Evolutionary conservation across 2,329 filamentous ascomycete genomes (phyloP).

Genomic region (Didymella arachidicola): DNA sequence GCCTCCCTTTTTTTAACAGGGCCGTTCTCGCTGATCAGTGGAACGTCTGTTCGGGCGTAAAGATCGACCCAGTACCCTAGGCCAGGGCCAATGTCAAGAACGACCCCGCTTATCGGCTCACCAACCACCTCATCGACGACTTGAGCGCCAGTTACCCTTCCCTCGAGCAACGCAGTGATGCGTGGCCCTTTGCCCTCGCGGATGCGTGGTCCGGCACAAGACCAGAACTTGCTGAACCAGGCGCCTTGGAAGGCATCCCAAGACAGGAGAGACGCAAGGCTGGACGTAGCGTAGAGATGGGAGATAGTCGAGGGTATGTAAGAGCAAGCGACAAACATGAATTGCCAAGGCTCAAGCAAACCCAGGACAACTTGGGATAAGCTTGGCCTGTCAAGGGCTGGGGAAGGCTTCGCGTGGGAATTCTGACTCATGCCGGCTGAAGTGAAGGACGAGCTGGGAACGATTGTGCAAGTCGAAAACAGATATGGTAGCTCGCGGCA

Average conservation of each 20-base stretch:
- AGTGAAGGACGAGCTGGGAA: not conserved
- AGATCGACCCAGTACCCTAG: conserved; percentile 30
- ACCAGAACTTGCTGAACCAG: conserved; percentile 30
- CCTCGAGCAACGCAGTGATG: conserved; percentile 28
- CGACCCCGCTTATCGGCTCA: conserved; percentile 23
- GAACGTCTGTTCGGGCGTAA: conserved; percentile 17
- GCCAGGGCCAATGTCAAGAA: conserved; percentile 29
- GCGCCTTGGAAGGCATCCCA: conserved; percentile 22
- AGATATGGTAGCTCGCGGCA: conserved; percentile 3
- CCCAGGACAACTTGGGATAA: not conserved
- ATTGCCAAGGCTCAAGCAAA: conserved; percentile 25
- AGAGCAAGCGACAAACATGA: conserved; percentile 21
- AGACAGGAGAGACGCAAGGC: conserved; percentile 11
- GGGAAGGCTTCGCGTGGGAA: not conserved
- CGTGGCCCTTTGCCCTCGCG: conserved; percentile 21
- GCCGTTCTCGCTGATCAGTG: conserved; percentile 7
- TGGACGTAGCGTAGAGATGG: conserved; percentile 13
- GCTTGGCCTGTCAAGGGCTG: not conserved
- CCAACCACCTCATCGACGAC: conserved; percentile 18
- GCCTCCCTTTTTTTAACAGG: conserved; percentile 1
- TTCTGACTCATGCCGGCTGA: not conserved
- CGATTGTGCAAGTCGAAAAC: not conserved
- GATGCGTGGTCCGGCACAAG: conserved; percentile 21
- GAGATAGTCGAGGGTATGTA: conserved; percentile 19
- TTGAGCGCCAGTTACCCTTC: conserved; percentile 20